Percentiles rank a stretch among this genome's conserved stretches.
Evolutionary conservation across 2,329 filamentous ascomycete species (phyloP).

Genomic region (Penicillium sp.): DNA sequence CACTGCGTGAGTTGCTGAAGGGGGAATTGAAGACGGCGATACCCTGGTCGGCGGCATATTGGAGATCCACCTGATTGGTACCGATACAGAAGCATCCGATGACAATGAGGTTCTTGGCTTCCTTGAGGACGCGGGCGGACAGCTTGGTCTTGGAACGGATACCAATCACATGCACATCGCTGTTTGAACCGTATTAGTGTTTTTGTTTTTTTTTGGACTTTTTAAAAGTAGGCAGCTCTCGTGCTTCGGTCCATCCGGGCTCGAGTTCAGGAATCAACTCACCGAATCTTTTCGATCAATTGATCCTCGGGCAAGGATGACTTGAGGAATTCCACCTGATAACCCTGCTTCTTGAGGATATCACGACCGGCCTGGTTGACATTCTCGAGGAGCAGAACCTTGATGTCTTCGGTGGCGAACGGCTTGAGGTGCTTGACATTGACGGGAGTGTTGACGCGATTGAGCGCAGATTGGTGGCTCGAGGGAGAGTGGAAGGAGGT

Average conservation of each 20-base stretch:
- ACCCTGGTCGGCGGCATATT: constrained; percentile 47
- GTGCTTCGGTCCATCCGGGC: too few species aligned
- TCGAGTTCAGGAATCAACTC: constrained; percentile 23
- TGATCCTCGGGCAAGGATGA: constrained; percentile 84
- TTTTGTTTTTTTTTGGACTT: background rate
- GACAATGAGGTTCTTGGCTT: constrained; percentile 91
- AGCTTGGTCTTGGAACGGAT: constrained; percentile 98
- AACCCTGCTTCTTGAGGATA: constrained; percentile 77
- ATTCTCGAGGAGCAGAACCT: constrained; percentile 92
- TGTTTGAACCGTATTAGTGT: constrained; percentile 31
- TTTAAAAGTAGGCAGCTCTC: too few species aligned
- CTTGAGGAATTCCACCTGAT: constrained; percentile 91
- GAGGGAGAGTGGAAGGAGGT: constrained; percentile 69
- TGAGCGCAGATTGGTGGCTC: constrained; percentile 50
- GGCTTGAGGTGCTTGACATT: constrained; percentile 77
- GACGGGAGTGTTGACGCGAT: constrained; percentile 39
- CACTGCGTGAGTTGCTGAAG: constrained; percentile 94
- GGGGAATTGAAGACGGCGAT: constrained; percentile 99
- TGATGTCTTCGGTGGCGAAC: constrained; percentile 92
- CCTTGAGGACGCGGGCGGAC: constrained; percentile 72
- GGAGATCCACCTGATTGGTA: constrained; percentile 56
- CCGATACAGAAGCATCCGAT: constrained; percentile 99
- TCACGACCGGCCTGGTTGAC: constrained; percentile 85
- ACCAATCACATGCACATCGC: constrained; percentile 92
- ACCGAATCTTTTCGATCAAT: constrained; percentile 95